These are phyloP conservation scores for Cymbopogon flexuosus DNA, from an alignment of 202 grass and related monocot genomes.

Conservation along the genomic window DNA sequence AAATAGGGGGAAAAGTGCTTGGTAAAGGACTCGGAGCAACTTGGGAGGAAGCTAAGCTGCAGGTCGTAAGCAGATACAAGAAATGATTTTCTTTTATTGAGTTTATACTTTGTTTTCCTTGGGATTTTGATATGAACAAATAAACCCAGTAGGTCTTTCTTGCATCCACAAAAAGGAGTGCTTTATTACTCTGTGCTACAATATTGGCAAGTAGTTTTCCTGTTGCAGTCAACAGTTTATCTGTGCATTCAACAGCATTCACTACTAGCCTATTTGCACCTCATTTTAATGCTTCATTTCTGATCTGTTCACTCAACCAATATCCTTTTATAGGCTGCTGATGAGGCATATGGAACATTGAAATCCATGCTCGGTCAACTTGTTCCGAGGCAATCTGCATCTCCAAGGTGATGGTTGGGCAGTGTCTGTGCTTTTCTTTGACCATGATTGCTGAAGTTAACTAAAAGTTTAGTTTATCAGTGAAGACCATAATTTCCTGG, in stretches of 20 bases:
- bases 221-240: neutral
- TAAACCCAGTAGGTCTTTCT: neutral
- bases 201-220: neutral
- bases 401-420: constrained; percentile 54
- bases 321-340: constrained; percentile 59
- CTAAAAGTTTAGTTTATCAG: neutral
- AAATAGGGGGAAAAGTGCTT: constrained; percentile 59
- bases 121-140: constrained; percentile 1
- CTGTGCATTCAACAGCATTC: neutral
- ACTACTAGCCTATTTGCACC: neutral
- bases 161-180: neutral
- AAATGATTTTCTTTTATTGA: neutral
- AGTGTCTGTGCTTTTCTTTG: neutral
- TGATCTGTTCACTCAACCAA: constrained; percentile 12
- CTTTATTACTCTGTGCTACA: neutral
- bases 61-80: constrained; percentile 44
- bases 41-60: constrained; percentile 78
- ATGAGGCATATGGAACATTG: constrained; percentile 61
- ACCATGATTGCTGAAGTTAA: neutral
- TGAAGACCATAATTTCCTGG: neutral
- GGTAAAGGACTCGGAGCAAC: constrained; percentile 57
- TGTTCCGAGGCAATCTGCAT: constrained; percentile 47
- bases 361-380: constrained; percentile 67
- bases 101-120: neutral
- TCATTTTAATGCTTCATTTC: constrained; percentile 9